Base-by-base conservation (phyloP, 306 rosid species). In the Sicyos edulis region DNA sequence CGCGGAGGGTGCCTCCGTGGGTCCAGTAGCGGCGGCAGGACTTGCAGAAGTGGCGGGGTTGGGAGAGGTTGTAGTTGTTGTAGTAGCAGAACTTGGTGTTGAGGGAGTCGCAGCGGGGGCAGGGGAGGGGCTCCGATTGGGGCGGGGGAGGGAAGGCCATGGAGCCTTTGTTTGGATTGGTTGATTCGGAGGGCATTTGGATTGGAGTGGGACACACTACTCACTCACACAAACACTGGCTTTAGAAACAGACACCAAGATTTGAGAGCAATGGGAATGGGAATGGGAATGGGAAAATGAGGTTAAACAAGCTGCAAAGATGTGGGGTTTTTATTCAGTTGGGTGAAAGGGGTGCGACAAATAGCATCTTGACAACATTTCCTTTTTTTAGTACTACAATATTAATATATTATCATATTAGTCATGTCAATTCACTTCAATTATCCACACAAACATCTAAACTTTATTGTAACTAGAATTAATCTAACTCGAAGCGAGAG, bases 41-140 rank as follows among this genome's bases (percentile, higher is more conserved):
- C 57, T 76, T 80, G 76, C 89, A 85, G 83, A 78, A 80, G 77
- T 85, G 86, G n/a, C n/a, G n/a, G n/a, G n/a, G n/a, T n/a, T n/a
- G n/a, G n/a, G n/a, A n/a, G n/a, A n/a, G n/a, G n/a, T 82, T 85
- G 77, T 85, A 85, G 85, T 85, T 85, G 77, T 85, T 85, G 86
- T 85, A 85, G 73, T 85, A 85, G 69, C 89, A 85, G 75, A 85
- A 85, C 80, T 85, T 85, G 63, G 89, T 85, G 76, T 56, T 59
- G 72, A 73, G 60, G 16, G 89, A 85, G 29, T 80, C 79, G 70
- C 89, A 85, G 64, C 89, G 86, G 0, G 89, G 89, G 69, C 89
- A 85, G 11, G 81, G 85, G 7, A 82, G 80, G 0, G 85, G 85
- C 10, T 77, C 81, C 10, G 75, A 13, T 34, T 47, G 74, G 7